A percentile compares a stretch with the other conserved stretches of the same genome.
Evolutionary conservation across 345 rosid species (phyloP).

Genomic region (Bruguiera gymnorhiza): DNA sequence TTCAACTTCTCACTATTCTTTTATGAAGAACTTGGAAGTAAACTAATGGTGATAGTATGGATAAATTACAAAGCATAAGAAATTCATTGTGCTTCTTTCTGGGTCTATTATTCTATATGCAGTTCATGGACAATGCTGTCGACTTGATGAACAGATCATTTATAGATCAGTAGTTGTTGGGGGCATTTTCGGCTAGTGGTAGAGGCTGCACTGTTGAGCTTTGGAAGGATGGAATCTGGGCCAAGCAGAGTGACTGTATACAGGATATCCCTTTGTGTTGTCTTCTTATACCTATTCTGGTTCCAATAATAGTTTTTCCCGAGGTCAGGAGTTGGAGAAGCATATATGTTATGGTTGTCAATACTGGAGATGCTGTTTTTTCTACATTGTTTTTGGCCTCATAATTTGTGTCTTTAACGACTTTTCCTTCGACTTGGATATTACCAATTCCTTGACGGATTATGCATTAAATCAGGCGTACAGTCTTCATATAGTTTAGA

Average conservation of each 20-base stretch:
- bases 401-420: too few species aligned
- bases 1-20: too few species aligned
- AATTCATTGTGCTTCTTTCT: background rate
- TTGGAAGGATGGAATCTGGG: conserved; percentile 4
- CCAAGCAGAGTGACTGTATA: conserved; percentile 18
- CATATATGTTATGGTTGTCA: too few species aligned
- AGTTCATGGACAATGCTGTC: conserved; percentile 89
- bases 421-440: too few species aligned
- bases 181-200: conserved; percentile 1
- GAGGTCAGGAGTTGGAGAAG: background rate
- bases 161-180: conserved; percentile 52
- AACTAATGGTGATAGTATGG: too few species aligned
- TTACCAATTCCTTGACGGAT: too few species aligned
- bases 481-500: too few species aligned
- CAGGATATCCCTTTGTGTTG: background rate
- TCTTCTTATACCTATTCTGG: background rate
- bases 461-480: too few species aligned
- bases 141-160: conserved; percentile 85
- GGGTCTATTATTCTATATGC: conserved; percentile 31
- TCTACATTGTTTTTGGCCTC: too few species aligned
- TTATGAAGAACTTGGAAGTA: background rate
- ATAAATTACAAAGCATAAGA: background rate
- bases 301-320: background rate
- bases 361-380: too few species aligned
- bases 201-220: conserved; percentile 12